Evolutionary conservation across 1,139 yeast genomes (phyloP).

Genomic region (Lodderomyces metapsilosis): DNA sequence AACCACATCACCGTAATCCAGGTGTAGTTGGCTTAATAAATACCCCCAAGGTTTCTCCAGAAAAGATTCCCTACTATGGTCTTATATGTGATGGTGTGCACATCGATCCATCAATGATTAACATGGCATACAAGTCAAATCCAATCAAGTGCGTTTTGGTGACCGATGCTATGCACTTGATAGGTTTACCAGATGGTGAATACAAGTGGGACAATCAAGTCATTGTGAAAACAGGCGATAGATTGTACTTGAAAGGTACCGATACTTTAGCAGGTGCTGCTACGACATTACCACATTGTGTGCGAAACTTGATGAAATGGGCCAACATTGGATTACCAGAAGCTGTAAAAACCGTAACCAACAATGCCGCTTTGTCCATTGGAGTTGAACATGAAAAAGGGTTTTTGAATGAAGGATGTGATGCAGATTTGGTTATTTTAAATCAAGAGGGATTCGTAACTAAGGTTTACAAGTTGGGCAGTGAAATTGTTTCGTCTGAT

Average conservation of each 20-base stretch:
- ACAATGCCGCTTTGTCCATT: conserved; percentile 53
- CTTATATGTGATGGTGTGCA: conserved; percentile 64
- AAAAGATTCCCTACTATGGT: conserved; percentile 51
- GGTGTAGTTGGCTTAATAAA: conserved; percentile 59
- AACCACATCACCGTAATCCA: conserved; percentile 61
- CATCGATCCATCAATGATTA: conserved; percentile 58
- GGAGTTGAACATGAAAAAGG: conserved; percentile 49
- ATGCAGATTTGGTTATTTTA: conserved; percentile 58
- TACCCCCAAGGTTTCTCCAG: conserved; percentile 26
- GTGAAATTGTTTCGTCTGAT: conserved; percentile 23
- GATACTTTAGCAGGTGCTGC: conserved; percentile 66
- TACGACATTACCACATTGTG: conserved; percentile 54
- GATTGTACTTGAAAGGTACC: conserved; percentile 53
- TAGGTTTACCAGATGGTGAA: conserved; percentile 51
- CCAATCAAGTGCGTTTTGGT: conserved; percentile 58
- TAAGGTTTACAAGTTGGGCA: conserved; percentile 53
- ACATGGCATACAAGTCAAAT: conserved; percentile 52
- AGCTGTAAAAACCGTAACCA: conserved; percentile 58
- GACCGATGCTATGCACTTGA: conserved; percentile 61
- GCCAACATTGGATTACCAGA: conserved; percentile 48
- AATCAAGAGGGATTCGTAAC: conserved; percentile 46
- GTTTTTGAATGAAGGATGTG: conserved; percentile 52
- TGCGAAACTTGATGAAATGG: conserved; percentile 56
- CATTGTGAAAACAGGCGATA: conserved; percentile 50
- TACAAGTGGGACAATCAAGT: conserved; percentile 50